These are phyloP conservation scores for Hypoxylon fragiforme DNA, from an alignment of 495 filamentous ascomycete species.

Conservation along the genomic window DNA sequence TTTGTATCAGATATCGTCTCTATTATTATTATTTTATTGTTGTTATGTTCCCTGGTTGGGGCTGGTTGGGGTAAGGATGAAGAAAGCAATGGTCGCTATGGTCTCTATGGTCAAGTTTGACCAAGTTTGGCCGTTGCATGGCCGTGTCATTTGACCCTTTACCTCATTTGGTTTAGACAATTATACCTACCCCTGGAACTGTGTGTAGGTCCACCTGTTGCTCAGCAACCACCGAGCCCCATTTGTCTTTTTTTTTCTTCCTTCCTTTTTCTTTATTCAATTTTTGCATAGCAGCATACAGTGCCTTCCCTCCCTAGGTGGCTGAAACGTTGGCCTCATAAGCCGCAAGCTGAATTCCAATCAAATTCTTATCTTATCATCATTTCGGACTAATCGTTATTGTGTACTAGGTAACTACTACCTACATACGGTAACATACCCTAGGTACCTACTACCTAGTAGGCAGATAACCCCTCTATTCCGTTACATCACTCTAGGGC, in stretches of 20 bases:
- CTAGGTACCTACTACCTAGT: no score
- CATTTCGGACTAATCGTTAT: no score
- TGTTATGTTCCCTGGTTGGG: no score
- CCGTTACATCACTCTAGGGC: no score
- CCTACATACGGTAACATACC: no score
- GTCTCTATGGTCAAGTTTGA: no score
- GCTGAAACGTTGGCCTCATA: constrained; percentile 28
- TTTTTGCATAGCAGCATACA: no score
- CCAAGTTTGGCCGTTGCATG: constrained; percentile 13
- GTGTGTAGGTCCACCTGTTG: constrained; percentile 32
- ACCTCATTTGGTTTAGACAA: constrained; percentile 14
- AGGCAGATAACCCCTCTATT: no score
- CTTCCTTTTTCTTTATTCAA: no score
- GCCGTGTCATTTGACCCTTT: constrained; percentile 31
- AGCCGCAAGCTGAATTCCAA: constrained; percentile 30
- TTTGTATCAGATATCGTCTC: constrained; percentile 30
- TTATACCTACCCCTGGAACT: constrained; percentile 2
- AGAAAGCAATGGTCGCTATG: constrained; percentile 3
- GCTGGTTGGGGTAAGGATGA: constrained; percentile 23
- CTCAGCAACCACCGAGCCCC: constrained; percentile 33
- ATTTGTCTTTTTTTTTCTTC: no score
- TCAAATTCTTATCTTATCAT: constrained; percentile 32
- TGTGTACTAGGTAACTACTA: no score
- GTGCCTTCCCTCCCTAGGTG: constrained; percentile 5
- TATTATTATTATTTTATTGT: constrained; percentile 37